phyloP scores from a whole-genome alignment of 805 yeast genomes.

The Schwanniomyces pseudopolymorphus region DNA sequence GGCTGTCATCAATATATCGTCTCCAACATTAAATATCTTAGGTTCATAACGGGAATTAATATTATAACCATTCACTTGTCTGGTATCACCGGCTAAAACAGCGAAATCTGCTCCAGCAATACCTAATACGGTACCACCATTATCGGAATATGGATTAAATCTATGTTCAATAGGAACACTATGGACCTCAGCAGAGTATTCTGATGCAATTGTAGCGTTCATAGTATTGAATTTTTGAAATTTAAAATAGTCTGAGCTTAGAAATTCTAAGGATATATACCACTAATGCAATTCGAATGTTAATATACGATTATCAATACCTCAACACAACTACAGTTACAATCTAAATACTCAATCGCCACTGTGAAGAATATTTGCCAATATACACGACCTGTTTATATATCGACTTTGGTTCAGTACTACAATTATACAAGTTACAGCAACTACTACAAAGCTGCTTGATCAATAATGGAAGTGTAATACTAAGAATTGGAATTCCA shows the following conservation, averaged over 20 bases:
- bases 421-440: too few relatives aligned
- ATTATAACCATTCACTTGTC: slow-evolving; percentile 90
- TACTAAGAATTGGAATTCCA: too few relatives aligned
- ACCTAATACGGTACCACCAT: slow-evolving; percentile 96
- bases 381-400: background rate
- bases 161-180: slow-evolving; percentile 80
- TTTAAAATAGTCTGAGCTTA: background rate
- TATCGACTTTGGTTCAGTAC: too few relatives aligned
- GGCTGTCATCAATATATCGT: slow-evolving; percentile 81
- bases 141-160: slow-evolving; percentile 90
- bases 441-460: too few relatives aligned
- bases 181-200: slow-evolving; percentile 56
- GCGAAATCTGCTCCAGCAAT: slow-evolving; percentile 98
- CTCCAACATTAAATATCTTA: slow-evolving; percentile 86
- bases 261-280: background rate
- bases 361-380: background rate
- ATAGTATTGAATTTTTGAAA: slow-evolving; percentile 7
- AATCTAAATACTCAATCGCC: slow-evolving; percentile 1
- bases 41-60: slow-evolving; percentile 93
- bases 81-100: slow-evolving; percentile 96
- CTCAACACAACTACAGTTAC: background rate
- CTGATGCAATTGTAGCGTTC: slow-evolving; percentile 58
- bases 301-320: background rate
- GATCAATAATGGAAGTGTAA: too few relatives aligned
- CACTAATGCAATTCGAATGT: background rate